These are phyloP conservation scores for Salix exigua DNA, from an alignment of 345 rosid species.

Conservation along the genomic window DNA sequence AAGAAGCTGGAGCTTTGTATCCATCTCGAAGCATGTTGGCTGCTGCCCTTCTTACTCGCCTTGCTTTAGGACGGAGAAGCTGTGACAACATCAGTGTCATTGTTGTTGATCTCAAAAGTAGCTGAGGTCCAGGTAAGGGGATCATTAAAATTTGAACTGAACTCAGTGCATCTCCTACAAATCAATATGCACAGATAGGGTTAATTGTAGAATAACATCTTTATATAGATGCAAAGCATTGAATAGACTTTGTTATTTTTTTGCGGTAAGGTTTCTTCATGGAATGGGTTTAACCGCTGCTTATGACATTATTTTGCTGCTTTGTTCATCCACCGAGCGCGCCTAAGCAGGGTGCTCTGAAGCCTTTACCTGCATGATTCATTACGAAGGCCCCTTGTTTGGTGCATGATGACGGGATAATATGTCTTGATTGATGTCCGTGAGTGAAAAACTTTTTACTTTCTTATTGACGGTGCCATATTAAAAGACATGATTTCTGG, in stretches of 20 bases:
- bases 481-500: not conserved
- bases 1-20: slow-evolving; percentile 23
- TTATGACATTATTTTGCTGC: not conserved
- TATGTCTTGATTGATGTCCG: too few species aligned
- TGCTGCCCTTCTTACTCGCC: slow-evolving; percentile 63
- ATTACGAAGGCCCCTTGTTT: too few species aligned
- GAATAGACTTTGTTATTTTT: not conserved
- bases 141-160: slow-evolving; percentile 1
- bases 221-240: not conserved
- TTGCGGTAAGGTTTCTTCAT: not conserved
- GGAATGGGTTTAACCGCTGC: not conserved
- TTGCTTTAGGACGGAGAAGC: slow-evolving; percentile 69
- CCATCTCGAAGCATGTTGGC: slow-evolving; percentile 55
- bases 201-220: not conserved
- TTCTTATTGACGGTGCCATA: not conserved
- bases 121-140: slow-evolving; percentile 4
- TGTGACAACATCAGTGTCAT: slow-evolving; percentile 73
- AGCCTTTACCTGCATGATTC: too few species aligned
- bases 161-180: slow-evolving; percentile 7
- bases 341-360: not conserved
- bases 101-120: slow-evolving; percentile 57
- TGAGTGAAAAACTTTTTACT: not conserved
- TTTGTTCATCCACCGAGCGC: not conserved
- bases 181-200: slow-evolving; percentile 1
- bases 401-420: not conserved